phyloP scores from a whole-genome alignment of 257 asterid species.

The Primulina eburnea region DNA sequence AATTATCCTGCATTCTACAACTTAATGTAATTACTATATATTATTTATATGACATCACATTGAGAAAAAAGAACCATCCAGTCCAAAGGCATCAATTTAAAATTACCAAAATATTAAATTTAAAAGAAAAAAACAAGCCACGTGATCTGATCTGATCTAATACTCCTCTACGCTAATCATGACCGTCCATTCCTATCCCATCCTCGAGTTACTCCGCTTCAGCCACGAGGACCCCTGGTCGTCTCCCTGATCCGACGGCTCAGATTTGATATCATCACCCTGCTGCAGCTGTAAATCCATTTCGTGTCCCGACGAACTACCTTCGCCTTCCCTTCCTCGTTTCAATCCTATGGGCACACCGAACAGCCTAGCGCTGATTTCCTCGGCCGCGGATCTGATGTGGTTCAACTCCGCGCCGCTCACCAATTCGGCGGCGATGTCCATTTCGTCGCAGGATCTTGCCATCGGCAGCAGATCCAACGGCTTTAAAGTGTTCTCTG shows the following conservation, averaged over 20 bases:
- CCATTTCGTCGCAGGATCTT: slow-evolving; percentile 36
- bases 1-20: too few species aligned
- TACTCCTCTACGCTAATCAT: slow-evolving; percentile 11
- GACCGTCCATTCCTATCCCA: background rate
- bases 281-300: slow-evolving; percentile 40
- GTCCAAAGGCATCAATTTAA: too few species aligned
- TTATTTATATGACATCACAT: too few species aligned
- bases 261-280: slow-evolving; percentile 29
- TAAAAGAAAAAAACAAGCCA: too few species aligned
- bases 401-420: slow-evolving; percentile 28
- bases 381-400: slow-evolving; percentile 42
- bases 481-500: slow-evolving; percentile 36
- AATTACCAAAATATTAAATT: too few species aligned
- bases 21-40: too few species aligned
- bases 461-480: slow-evolving; percentile 58
- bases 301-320: slow-evolving; percentile 28
- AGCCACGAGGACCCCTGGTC: slow-evolving; percentile 27
- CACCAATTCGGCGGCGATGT: slow-evolving; percentile 25
- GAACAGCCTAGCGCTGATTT: slow-evolving; percentile 37
- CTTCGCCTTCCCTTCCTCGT: slow-evolving; percentile 37
- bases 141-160: background rate
- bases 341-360: slow-evolving; percentile 41
- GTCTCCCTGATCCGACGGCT: slow-evolving; percentile 36
- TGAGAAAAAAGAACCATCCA: too few species aligned
- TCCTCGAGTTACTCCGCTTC: slow-evolving; percentile 19